Evolutionary conservation across 2,329 filamentous ascomycete species (phyloP), one percentile per base, ranked within the genome.

Genomic region (Zymoseptoria brevis): DNA sequence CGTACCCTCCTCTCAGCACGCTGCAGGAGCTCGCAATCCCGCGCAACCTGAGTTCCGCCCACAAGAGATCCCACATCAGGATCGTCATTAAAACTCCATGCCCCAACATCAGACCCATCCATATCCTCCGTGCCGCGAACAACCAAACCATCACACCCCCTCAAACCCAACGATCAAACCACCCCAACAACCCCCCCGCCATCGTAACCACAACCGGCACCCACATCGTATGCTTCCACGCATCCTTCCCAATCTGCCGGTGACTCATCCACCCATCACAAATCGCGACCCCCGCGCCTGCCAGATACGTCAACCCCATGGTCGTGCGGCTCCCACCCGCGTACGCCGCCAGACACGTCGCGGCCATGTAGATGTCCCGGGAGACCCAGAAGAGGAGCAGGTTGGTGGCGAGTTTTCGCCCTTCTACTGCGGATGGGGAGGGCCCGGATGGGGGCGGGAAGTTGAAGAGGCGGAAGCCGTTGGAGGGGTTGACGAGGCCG

Each of bases 161-260:
- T 45, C 50, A 26, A 58, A 30, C 19, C 19, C 30, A 24, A 22
- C 19, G 19, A 56, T 61, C 59, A 48, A 61, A 58, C 56, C 59
- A 56, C 50, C 57, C 59, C 56, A 61, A 57, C 50, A 58, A 51
- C 0, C 48, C 59, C 16, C 56, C 59, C 2, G 30, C 56, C 8
- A 58, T 50, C 3, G 22, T 56, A 4, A 49, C 45, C 1, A 61
- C 54, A 6, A 61, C 50, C 19, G 59, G 59, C 22, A 55, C 41
- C 54, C 56, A 58, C 24, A 55, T 56, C 1, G 54, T 21, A 53
- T 61, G 56, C 24, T 58, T 57, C 57, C 59, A 59, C 16, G 53
- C 57, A 19, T 53, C 59, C 22, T 52, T 55, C 19, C 57, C 56
- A 7, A 55, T 55, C 48, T 57, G 53, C 30, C 59, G 53, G 9